Evolutionary conservation across 1,284 basidiomycete species (phyloP).

Genomic region (Rhodotorula sp.): DNA sequence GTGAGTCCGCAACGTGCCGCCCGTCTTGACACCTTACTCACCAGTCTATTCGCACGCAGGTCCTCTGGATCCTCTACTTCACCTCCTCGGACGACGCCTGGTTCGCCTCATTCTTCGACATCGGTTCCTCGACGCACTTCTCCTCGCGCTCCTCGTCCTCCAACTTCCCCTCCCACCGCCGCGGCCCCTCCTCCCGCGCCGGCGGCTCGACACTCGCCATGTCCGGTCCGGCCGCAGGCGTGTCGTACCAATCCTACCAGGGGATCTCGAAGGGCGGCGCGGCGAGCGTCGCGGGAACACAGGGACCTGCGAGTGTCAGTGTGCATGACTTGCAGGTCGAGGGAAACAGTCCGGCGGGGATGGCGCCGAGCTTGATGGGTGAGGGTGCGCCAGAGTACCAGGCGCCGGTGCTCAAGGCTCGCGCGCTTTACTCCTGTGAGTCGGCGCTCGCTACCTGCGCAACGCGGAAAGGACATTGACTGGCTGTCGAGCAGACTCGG

Average conservation of each 20-base stretch:
- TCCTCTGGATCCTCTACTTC: conserved; percentile 94
- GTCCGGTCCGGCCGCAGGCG: conserved; percentile 17
- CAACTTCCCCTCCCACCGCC: conserved; percentile 12
- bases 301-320: conserved; percentile 24
- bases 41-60: conserved; percentile 53
- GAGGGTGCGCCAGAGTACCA: conserved; percentile 25
- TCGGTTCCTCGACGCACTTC: conserved; percentile 59
- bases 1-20: conserved; percentile 44
- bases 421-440: conserved; percentile 83
- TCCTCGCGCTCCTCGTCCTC: conserved; percentile 46
- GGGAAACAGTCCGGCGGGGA: conserved; percentile 14
- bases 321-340: conserved; percentile 35
- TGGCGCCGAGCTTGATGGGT: conserved; percentile 18
- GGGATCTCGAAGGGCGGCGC: conserved; percentile 14
- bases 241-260: conserved; percentile 31
- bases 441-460: background rate
- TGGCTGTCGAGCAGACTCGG: conserved; percentile 62
- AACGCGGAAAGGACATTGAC: background rate
- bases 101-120: conserved; percentile 76
- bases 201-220: conserved; percentile 23
- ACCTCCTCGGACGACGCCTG: conserved; percentile 92
- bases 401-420: conserved; percentile 64
- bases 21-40: background rate
- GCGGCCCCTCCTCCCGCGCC: conserved; percentile 5
- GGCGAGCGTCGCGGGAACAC: conserved; percentile 4